These are phyloP conservation scores for Penicillium fimorum DNA, from an alignment of 495 filamentous ascomycete species.

Conservation along the genomic window DNA sequence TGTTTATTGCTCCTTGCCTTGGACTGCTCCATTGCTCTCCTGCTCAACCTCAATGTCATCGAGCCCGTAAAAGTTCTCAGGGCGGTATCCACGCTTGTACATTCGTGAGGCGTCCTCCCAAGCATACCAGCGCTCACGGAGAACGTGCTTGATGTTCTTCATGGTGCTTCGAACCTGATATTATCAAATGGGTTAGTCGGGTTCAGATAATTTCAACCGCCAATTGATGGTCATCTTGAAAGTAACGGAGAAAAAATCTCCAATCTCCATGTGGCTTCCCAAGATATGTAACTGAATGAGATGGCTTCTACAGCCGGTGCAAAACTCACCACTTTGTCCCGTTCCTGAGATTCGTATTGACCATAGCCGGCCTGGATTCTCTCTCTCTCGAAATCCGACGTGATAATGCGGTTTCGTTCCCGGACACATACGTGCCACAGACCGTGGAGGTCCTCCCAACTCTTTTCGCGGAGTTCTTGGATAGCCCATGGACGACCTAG, in stretches of 20 bases:
- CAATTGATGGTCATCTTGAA: neutral
- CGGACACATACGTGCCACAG: slow-evolving; percentile 96
- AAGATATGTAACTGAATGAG: neutral
- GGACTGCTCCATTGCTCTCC: neutral
- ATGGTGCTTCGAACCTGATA: slow-evolving; percentile 67
- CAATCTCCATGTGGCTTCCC: neutral
- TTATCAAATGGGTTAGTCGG: slow-evolving; percentile 17
- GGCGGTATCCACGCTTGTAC: slow-evolving; percentile 56
- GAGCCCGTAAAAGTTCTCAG: slow-evolving; percentile 22
- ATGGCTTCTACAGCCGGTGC: neutral
- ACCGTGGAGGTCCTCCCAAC: slow-evolving; percentile 88
- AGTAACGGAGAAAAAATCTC: neutral
- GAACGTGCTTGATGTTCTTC: slow-evolving; percentile 73
- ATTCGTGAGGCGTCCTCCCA: slow-evolving; percentile 80
- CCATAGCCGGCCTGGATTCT: slow-evolving; percentile 65
- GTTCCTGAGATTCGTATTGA: slow-evolving; percentile 55
- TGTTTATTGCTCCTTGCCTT: slow-evolving; percentile 5
- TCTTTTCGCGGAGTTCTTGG: slow-evolving; percentile 84
- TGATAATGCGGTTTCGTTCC: slow-evolving; percentile 89
- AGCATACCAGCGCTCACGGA: slow-evolving; percentile 86
- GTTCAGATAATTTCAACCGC: neutral
- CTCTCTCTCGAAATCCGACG: slow-evolving; percentile 70
- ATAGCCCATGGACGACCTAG: slow-evolving; percentile 77
- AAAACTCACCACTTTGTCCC: slow-evolving; percentile 61
- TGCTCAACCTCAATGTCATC: slow-evolving; percentile 14